Conservation (phyloP, 805 yeast genomes). For the Saturnispora galanensis region DNA sequence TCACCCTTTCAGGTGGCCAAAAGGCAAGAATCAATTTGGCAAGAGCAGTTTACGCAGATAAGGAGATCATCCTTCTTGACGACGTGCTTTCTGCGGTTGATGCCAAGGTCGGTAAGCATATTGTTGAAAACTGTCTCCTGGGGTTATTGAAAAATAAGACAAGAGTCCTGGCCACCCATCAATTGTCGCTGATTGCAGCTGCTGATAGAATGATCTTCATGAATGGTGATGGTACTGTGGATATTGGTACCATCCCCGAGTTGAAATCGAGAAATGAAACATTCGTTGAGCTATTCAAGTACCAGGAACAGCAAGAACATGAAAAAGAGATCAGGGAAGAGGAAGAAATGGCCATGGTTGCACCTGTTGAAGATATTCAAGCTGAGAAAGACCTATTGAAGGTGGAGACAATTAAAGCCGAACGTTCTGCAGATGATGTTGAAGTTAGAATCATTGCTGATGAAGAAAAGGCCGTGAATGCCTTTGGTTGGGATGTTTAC, state of each 20-base stretch:
- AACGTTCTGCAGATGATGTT: slow-evolving; percentile 6
- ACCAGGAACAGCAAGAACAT: slow-evolving; percentile 22
- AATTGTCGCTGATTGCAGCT: slow-evolving; percentile 54
- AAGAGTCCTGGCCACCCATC: slow-evolving; percentile 75
- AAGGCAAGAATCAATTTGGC: slow-evolving; percentile 76
- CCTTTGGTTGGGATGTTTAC: slow-evolving; percentile 41
- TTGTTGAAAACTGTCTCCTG: slow-evolving; percentile 56
- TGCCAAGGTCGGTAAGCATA: slow-evolving; percentile 73
- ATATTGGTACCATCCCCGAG: slow-evolving; percentile 51
- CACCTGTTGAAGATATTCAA: slow-evolving; percentile 10
- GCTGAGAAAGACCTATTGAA: slow-evolving; percentile 12
- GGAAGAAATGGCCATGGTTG: slow-evolving; percentile 8
- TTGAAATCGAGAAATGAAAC: slow-evolving; percentile 31
- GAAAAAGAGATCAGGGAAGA: slow-evolving; percentile 12
- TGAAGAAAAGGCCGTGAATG: slow-evolving; percentile 53
- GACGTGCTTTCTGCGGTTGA: slow-evolving; percentile 82
- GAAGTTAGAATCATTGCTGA: slow-evolving; percentile 34
- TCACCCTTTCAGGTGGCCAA: slow-evolving; percentile 81
- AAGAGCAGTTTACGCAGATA: slow-evolving; percentile 63
- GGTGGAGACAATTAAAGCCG: slow-evolving; percentile 9
- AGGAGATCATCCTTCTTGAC: slow-evolving; percentile 60
- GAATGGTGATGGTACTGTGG: slow-evolving; percentile 52
- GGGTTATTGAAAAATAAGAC: slow-evolving; percentile 51
- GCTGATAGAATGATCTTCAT: slow-evolving; percentile 67
- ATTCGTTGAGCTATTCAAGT: slow-evolving; percentile 32